A percentile compares a stretch with the other conserved stretches of the same genome.
Evolutionary conservation across 192 early-diverging fungal species (phyloP).

Genomic region (Powellomyces hirtus): DNA sequence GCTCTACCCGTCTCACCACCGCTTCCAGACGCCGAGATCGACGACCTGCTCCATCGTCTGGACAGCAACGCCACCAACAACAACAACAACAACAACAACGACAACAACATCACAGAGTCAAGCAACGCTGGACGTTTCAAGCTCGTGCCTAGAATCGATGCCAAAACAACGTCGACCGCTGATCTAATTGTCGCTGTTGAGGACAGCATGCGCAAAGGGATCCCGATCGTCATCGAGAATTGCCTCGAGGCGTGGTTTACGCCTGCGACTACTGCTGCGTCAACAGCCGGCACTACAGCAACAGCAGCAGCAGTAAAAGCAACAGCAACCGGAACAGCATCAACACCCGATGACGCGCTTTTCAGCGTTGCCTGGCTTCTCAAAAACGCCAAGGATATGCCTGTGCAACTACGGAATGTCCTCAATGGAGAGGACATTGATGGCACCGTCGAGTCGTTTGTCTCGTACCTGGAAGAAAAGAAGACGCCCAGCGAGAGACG

Average conservation of each 20-base stretch:
- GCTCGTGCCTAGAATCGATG: not conserved
- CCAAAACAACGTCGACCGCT: not conserved
- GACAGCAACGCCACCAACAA: not conserved
- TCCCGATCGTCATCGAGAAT: conserved; percentile 18
- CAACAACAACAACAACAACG: too few species aligned
- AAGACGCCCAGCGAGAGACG: not conserved
- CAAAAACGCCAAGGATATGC: not conserved
- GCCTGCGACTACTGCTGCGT: not conserved
- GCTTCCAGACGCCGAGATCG: conserved; percentile 2
- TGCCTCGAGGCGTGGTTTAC: conserved; percentile 6
- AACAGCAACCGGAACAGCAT: too few species aligned
- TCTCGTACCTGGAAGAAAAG: conserved; percentile 10
- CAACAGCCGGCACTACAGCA: not conserved
- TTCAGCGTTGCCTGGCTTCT: conserved; percentile 10
- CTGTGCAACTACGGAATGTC: conserved; percentile 5
- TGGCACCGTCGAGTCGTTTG: not conserved
- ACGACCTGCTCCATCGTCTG: conserved; percentile 6
- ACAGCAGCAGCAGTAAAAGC: too few species aligned
- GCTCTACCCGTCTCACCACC: not conserved
- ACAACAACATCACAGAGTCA: too few species aligned
- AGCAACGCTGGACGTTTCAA: conserved; percentile 14
- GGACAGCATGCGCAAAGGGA: not conserved
- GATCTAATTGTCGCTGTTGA: conserved; percentile 4
- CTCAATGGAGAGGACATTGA: conserved; percentile 6
- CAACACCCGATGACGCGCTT: conserved; percentile 17